These are phyloP conservation scores for Neurospora tetrasperma DNA, from an alignment of 495 filamentous ascomycete species.

Conservation along the genomic window DNA sequence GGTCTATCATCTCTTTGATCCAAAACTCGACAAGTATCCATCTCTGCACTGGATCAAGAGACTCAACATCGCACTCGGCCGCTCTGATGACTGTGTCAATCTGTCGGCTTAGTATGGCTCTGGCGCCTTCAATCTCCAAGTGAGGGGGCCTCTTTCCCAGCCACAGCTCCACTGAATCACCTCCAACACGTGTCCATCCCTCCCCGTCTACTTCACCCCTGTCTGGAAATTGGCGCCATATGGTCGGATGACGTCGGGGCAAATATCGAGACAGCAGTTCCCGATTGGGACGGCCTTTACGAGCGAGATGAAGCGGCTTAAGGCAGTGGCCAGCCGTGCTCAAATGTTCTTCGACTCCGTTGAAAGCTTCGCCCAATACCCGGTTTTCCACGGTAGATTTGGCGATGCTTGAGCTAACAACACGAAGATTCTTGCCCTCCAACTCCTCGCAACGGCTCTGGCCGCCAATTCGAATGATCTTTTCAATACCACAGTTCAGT, in stretches of 20 bases:
- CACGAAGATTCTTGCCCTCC: constrained; percentile 37
- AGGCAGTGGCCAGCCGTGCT: neutral
- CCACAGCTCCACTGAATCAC: constrained; percentile 1
- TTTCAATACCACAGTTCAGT: constrained; percentile 39
- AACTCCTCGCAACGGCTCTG: constrained; percentile 52
- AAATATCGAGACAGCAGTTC: neutral
- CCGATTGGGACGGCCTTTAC: neutral
- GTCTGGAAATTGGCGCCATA: neutral
- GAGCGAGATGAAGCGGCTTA: neutral
- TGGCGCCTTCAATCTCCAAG: neutral
- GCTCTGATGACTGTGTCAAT: neutral
- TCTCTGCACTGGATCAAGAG: neutral
- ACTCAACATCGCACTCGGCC: neutral
- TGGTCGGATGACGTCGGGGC: neutral
- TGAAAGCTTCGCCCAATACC: neutral
- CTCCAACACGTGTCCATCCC: neutral
- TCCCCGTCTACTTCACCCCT: neutral
- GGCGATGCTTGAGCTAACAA: constrained; percentile 18
- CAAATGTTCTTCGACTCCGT: neutral
- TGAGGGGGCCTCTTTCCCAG: neutral
- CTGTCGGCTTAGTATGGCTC: neutral
- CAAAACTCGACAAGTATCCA: constrained; percentile 5
- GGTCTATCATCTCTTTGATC: neutral
- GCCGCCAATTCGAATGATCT: constrained; percentile 61
- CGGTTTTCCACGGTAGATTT: constrained; percentile 26